Evolutionary conservation across 2,329 filamentous ascomycete species (phyloP).

Genomic region (Neonectria ditissima): DNA sequence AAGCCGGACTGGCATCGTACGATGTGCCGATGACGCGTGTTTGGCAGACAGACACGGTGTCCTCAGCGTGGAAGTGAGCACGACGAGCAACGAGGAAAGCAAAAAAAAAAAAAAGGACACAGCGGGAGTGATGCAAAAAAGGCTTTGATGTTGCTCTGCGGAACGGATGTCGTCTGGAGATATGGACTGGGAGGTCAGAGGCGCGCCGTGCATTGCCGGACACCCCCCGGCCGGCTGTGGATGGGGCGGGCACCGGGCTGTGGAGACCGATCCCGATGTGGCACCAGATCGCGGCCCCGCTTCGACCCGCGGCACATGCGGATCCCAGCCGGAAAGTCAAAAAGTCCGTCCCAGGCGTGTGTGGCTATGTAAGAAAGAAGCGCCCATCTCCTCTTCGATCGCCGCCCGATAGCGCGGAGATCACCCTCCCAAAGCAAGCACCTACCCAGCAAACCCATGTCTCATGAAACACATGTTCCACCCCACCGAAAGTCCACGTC

Average conservation of each 20-base stretch:
- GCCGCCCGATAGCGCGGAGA: slow-evolving; percentile 6
- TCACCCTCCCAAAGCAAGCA: slow-evolving; percentile 1
- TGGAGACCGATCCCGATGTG: slow-evolving; percentile 15
- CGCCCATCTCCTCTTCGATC: not conserved
- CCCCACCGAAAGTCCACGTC: not conserved
- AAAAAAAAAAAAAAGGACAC: not conserved
- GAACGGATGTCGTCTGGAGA: not conserved
- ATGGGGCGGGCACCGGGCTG: slow-evolving; percentile 13
- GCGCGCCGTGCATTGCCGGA: slow-evolving; percentile 7
- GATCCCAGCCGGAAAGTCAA: slow-evolving; percentile 19
- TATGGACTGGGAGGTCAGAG: slow-evolving; percentile 1
- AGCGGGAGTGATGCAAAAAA: not conserved
- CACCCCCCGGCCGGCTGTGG: slow-evolving; percentile 7
- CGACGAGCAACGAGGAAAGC: not conserved
- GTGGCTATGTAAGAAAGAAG: slow-evolving; percentile 5
- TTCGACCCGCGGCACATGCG: slow-evolving; percentile 14
- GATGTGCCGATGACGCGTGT: slow-evolving; percentile 29
- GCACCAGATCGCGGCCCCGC: slow-evolving; percentile 21
- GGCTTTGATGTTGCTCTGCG: not conserved
- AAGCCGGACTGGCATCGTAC: slow-evolving; percentile 27
- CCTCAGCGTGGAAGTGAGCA: not conserved
- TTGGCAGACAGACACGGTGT: slow-evolving; percentile 22
- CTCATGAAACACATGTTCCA: not conserved
- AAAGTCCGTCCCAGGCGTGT: slow-evolving; percentile 8
- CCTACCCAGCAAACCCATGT: not conserved